Base-by-base conservation (phyloP, 768 basidiomycete genomes). In the Kwoniella sp. region DNA sequence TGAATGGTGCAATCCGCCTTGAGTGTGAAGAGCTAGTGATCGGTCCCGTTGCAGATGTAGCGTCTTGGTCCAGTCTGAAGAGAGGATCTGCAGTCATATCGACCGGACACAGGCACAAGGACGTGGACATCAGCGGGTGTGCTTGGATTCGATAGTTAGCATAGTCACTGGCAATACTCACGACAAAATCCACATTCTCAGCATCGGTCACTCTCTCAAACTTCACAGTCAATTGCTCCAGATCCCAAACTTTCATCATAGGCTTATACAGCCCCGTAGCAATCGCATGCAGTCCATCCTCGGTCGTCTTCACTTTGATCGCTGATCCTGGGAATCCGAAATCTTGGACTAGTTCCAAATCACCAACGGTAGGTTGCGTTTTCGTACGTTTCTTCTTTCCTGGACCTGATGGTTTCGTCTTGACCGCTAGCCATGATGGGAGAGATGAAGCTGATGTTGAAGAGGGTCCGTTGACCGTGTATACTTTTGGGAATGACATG, bases 31-130 rank as follows among this genome's bases (percentile, higher is more conserved):
- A 73, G 93, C 91, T 59, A 99, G 80, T 4, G 91, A 90, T n/a
- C 96, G 88, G 82, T 97, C 93, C 54, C 89, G 88, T 84, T 98
- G 96, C 1, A 99, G 85, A 78, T 96, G 93, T 66, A 97, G 84
- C n/a, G 91, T 88, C 79, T 98, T 98, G 7, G 95, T 98, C 95
- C 95, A 98, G 83, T 98, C 95, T 74, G 94, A 90, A 1, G 94
- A 97, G 8, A 98, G 84, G 71, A 92, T 88, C 93, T 96, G 80
- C 7, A 64, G n/a, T n/a, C n/a, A n/a, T n/a, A n/a, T n/a, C n/a
- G n/a, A 40, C 40, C 15, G 22, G 33, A 15, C 10, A 52, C 33
- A 49, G 46, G 12, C 15, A 52, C 46, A 49, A n/a, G n/a, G n/a
- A n/a, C n/a, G n/a, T n/a, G n/a, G n/a, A n/a, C n/a, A n/a, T n/a